Evolutionary conservation across 1,139 yeast species (phyloP), one percentile per base, ranked within the genome.

Genomic region (Protomyces arabidopsidicola): DNA sequence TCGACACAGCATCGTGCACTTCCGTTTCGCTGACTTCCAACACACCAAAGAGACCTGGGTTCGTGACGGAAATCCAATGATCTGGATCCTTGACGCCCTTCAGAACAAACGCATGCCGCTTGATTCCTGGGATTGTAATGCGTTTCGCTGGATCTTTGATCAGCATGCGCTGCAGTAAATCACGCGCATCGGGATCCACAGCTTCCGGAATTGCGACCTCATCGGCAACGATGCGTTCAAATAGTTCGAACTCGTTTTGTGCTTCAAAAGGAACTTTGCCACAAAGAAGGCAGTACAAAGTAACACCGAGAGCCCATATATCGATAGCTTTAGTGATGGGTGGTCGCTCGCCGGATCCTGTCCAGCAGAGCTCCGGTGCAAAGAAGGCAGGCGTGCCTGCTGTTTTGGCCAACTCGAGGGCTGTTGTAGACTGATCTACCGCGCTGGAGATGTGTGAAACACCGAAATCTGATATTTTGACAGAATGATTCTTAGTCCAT

Each of bases 271-370:
- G 98, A 53, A 93, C 83, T 67, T 82, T 80, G 8, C 99, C 98
- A 76, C 88, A 93, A 22, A 93, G 75, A 53, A 95, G 77, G 74
- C 98, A 91, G 73, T 86, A 93, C 24, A 95, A 77, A 0, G 98
- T 93, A 1, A 93, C 91, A 3, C 99, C 99, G 39, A 91, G 75
- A 0, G 98, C 97, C 99, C 99, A 95, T 16, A 91, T 87, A 75
- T 91, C 98, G 65, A 91, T 88, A 73, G 88, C 90, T 71, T 85
- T 78, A 67, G 87, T 85, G 48, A 88, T 84, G 59, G 79, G 81
- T 2, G 84, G 76, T 12, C 77, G 81, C n/a, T 64, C 53, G 16
- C 59, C 57, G 6, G 71, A 67, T 16, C 63, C 68, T 0, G 84
- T 79, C 63, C 79, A 82, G 72, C 91, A 87, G 51, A 87, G 76